phyloP scores from a whole-genome alignment of 202 grass and related monocot species.

The Setaria italica region DNA sequence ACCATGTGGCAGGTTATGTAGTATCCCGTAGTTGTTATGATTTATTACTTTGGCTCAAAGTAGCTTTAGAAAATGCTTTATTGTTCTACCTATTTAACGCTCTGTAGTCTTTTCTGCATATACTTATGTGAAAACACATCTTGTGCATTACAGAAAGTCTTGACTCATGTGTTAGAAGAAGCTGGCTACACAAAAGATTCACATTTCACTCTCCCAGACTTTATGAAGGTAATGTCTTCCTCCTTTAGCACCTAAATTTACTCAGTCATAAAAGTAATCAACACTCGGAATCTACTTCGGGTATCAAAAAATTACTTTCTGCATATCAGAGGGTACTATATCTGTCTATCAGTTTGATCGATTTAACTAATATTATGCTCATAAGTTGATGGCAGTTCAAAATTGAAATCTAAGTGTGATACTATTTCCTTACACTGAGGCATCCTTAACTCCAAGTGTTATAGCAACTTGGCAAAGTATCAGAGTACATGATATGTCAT shows the following conservation, averaged over 20 bases:
- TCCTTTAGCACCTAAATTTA: not conserved
- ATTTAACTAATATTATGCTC: not conserved
- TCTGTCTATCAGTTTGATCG: not conserved
- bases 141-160: conserved; percentile 65
- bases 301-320: not conserved
- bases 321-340: conserved; percentile 1
- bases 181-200: conserved; percentile 74
- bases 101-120: not conserved
- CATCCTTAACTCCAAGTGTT: not conserved
- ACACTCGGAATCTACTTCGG: not conserved
- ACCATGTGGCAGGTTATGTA: not conserved
- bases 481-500: not conserved
- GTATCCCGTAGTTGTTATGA: not conserved
- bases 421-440: not conserved
- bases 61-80: not conserved
- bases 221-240: conserved; percentile 68
- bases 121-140: not conserved
- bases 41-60: not conserved
- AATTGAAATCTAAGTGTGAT: conserved; percentile 13
- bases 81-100: not conserved
- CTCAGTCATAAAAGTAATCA: not conserved
- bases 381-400: not conserved
- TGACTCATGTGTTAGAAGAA: conserved; percentile 81
- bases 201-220: conserved; percentile 65
- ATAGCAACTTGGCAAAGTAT: conserved; percentile 2